Conservation (phyloP, 2,329 filamentous ascomycete genomes). For the Ophiostoma perfectum region DNA sequence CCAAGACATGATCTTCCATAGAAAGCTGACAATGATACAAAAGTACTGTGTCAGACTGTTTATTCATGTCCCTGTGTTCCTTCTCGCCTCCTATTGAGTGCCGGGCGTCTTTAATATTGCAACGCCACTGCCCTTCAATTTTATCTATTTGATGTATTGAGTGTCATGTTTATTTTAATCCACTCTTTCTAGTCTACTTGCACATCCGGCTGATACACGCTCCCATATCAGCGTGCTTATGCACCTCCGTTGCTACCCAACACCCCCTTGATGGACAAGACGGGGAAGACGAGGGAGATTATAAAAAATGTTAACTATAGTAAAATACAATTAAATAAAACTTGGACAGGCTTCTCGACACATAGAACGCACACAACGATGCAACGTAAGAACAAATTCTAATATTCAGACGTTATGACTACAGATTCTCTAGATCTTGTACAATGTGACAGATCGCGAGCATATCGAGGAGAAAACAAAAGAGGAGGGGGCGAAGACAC, state of each 20-base stretch:
- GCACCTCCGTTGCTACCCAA: not conserved
- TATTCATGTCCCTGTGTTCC: not conserved
- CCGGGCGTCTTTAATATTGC: not conserved
- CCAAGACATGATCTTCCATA: not conserved
- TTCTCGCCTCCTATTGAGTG: constrained; percentile 1
- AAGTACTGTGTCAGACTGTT: not conserved
- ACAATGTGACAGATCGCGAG: constrained; percentile 44
- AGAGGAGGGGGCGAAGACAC: not conserved
- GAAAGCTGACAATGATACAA: too few relatives aligned
- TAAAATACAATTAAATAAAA: not conserved
- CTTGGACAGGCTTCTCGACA: not conserved
- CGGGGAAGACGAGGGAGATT: not conserved
- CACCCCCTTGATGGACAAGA: not conserved
- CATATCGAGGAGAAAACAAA: constrained; percentile 22
- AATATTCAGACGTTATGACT: constrained; percentile 29
- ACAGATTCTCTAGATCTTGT: constrained; percentile 43
- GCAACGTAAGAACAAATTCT: too few relatives aligned
- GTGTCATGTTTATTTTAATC: not conserved
- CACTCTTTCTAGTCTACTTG: not conserved
- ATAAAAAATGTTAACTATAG: not conserved
- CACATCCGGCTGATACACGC: not conserved
- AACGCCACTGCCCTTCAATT: not conserved
- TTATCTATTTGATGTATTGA: not conserved
- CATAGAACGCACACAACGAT: not conserved
- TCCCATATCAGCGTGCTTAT: not conserved